Conservation (phyloP, 768 basidiomycete species). For the Hydnum rufescens region DNA sequence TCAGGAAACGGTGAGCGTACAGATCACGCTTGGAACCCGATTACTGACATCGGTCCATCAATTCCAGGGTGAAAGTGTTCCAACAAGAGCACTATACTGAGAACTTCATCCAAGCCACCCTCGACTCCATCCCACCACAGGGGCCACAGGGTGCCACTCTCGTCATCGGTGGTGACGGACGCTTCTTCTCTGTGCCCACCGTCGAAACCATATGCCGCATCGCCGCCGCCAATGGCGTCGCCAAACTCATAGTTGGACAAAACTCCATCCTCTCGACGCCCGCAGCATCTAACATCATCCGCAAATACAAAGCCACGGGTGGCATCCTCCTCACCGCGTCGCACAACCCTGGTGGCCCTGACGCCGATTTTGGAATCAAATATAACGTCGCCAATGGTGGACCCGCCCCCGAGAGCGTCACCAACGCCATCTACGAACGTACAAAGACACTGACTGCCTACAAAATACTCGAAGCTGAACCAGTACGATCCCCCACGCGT, state of each 20-base stretch:
- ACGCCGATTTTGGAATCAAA: slow-evolving; percentile 98
- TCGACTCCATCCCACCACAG: slow-evolving; percentile 67
- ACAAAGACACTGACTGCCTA: slow-evolving; percentile 75
- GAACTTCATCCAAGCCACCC: slow-evolving; percentile 91
- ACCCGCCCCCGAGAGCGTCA: slow-evolving; percentile 89
- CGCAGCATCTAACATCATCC: slow-evolving; percentile 87
- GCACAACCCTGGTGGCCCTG: slow-evolving; percentile 97
- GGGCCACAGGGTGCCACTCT: slow-evolving; percentile 47
- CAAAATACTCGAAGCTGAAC: slow-evolving; percentile 58
- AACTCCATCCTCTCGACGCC: slow-evolving; percentile 90
- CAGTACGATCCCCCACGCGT: slow-evolving; percentile 28
- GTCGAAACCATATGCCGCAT: slow-evolving; percentile 87
- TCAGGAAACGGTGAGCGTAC: slow-evolving; percentile 62
- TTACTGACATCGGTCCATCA: slow-evolving; percentile 1
- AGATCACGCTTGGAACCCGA: neutral
- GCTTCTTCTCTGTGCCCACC: slow-evolving; percentile 70
- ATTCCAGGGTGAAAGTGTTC: slow-evolving; percentile 81
- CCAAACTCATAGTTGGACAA: slow-evolving; percentile 81
- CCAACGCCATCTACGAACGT: slow-evolving; percentile 85
- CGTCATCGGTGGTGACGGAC: slow-evolving; percentile 94
- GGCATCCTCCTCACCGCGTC: slow-evolving; percentile 93
- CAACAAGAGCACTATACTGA: slow-evolving; percentile 99
- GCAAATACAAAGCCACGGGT: slow-evolving; percentile 89
- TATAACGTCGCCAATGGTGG: slow-evolving; percentile 97
- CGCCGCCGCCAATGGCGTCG: slow-evolving; percentile 83